phyloP scores from a whole-genome alignment of 1,284 basidiomycete species.

The Kalmanozyma brasiliensis region DNA sequence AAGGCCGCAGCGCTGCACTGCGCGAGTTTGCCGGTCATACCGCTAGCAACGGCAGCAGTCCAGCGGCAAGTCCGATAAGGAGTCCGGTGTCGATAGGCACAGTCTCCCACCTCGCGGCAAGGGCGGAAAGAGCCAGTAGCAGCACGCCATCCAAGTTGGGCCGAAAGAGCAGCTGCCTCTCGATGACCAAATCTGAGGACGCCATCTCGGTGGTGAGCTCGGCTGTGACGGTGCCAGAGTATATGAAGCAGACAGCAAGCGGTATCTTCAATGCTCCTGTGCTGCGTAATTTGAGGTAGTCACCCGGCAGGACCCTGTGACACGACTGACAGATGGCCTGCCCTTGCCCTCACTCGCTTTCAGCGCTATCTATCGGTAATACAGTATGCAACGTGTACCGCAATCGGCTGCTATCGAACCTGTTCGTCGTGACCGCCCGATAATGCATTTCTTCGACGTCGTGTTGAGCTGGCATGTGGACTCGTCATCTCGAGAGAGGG shows the following conservation, averaged over 20 bases:
- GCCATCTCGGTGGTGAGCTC: slow-evolving; percentile 15
- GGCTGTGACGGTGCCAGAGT: slow-evolving; percentile 34
- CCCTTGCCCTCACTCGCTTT: too few species aligned
- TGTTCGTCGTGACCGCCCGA: too few species aligned
- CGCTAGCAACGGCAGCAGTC: slow-evolving; percentile 8
- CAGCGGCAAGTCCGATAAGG: slow-evolving; percentile 8
- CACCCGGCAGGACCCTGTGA: not conserved
- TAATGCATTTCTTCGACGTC: too few species aligned
- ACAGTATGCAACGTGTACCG: too few species aligned
- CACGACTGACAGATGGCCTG: too few species aligned
- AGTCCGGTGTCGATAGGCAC: slow-evolving; percentile 4
- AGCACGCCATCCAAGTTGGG: slow-evolving; percentile 19
- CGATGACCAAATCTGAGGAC: slow-evolving; percentile 31
- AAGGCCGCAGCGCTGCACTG: slow-evolving; percentile 41
- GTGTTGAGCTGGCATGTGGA: too few species aligned
- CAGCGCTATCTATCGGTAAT: too few species aligned
- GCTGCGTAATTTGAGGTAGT: slow-evolving; percentile 14
- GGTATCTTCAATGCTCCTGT: slow-evolving; percentile 51
- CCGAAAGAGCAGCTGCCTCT: slow-evolving; percentile 31
- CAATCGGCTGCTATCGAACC: too few species aligned
- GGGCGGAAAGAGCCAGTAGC: slow-evolving; percentile 12
- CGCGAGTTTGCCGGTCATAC: slow-evolving; percentile 39
- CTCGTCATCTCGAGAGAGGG: too few species aligned
- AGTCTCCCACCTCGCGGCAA: slow-evolving; percentile 17
- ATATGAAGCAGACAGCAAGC: slow-evolving; percentile 30